phyloP scores from a whole-genome alignment of 805 yeast species.

The Cyberlindnera sargentensis region DNA sequence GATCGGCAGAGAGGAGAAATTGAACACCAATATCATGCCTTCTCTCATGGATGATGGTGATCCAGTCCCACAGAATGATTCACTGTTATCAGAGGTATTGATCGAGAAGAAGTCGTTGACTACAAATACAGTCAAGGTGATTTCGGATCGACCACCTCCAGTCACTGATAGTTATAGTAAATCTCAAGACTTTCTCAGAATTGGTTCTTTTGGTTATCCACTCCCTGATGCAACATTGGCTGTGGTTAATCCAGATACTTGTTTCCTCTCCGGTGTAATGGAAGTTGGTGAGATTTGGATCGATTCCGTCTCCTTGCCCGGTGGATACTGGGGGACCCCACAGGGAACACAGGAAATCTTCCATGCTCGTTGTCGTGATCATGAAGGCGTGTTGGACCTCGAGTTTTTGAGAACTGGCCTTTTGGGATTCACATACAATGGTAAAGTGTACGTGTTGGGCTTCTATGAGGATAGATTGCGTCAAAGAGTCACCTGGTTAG shows the following conservation, averaged over 20 bases:
- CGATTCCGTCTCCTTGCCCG: constrained; percentile 86
- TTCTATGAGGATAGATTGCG: constrained; percentile 86
- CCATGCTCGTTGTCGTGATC: constrained; percentile 74
- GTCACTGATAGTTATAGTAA: constrained; percentile 33
- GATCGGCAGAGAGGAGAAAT: constrained; percentile 62
- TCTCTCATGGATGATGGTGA: constrained; percentile 34
- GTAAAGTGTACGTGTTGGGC: constrained; percentile 84
- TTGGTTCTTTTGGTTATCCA: constrained; percentile 93
- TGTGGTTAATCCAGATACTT: constrained; percentile 89
- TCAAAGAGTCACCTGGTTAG: constrained; percentile 65
- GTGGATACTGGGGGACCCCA: constrained; percentile 75
- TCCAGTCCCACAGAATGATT: constrained; percentile 8
- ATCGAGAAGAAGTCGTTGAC: constrained; percentile 70
- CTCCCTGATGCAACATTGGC: constrained; percentile 92
- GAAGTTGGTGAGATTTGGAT: constrained; percentile 97
- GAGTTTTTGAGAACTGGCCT: constrained; percentile 87
- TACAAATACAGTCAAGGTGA: constrained; percentile 62
- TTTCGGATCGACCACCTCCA: constrained; percentile 51
- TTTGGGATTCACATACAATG: constrained; percentile 81
- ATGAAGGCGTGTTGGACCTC: constrained; percentile 60
- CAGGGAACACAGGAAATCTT: constrained; percentile 68
- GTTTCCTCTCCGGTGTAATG: constrained; percentile 60
- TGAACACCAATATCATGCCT: constrained; percentile 42
- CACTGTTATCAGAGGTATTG: constrained; percentile 51
- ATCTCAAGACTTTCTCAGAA: constrained; percentile 47